These are phyloP conservation scores for Coemansia biformis DNA, from an alignment of 192 early-diverging fungal genomes.

Conservation along the genomic window DNA sequence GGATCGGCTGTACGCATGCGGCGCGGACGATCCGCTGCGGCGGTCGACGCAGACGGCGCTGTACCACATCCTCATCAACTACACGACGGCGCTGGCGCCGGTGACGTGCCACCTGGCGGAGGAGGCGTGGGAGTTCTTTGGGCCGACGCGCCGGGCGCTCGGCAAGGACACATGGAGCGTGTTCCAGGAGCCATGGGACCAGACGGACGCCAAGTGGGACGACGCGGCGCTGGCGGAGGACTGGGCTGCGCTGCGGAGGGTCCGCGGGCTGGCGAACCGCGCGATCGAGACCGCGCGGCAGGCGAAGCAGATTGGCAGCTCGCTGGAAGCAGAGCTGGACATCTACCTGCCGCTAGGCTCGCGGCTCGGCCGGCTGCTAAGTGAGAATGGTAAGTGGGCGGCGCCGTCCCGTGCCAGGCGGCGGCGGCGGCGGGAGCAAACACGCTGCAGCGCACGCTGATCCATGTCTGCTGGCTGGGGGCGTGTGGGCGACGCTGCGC, in stretches of 20 bases:
- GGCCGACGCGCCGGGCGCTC: slow-evolving; percentile 25
- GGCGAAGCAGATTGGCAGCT: slow-evolving; percentile 36
- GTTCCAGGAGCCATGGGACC: slow-evolving; percentile 60
- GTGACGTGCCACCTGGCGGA: slow-evolving; percentile 64
- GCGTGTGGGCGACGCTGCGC: no score
- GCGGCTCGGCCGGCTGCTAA: slow-evolving; percentile 23
- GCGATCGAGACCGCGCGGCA: slow-evolving; percentile 45
- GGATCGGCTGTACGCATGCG: slow-evolving; percentile 66
- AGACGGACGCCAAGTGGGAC: slow-evolving; percentile 31
- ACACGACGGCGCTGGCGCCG: slow-evolving; percentile 60
- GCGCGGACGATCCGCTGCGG: slow-evolving; percentile 36
- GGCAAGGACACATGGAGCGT: slow-evolving; percentile 50
- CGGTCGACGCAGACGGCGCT: slow-evolving; percentile 62
- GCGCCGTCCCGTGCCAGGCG: no score
- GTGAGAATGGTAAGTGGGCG: slow-evolving; percentile 9
- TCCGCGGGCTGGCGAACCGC: slow-evolving; percentile 36
- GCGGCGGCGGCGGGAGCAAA: no score
- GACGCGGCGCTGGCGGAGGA: slow-evolving; percentile 24
- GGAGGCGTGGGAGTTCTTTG: slow-evolving; percentile 67
- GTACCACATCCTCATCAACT: slow-evolving; percentile 59
- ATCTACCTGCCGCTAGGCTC: slow-evolving; percentile 28
- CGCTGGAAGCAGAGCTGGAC: slow-evolving; percentile 43
- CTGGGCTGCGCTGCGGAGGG: slow-evolving; percentile 29
- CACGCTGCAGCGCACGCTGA: no score
- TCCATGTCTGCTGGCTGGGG: no score